Evolutionary conservation across 352 stramenopile genomes (phyloP).

Genomic region (Blastocystis sp.): DNA sequence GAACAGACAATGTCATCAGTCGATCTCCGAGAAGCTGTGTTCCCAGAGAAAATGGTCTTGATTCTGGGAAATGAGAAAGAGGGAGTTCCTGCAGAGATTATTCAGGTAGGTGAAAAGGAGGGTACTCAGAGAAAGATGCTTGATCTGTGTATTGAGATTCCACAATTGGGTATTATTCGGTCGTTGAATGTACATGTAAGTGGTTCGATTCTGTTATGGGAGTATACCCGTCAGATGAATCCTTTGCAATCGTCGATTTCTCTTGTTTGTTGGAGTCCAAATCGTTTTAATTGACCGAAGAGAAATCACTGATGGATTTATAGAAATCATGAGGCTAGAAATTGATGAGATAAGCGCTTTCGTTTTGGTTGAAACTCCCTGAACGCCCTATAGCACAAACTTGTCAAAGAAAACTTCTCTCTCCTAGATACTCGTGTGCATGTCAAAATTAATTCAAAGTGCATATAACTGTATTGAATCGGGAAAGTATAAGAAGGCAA

Average conservation of each 20-base stretch:
- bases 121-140: slow-evolving; percentile 64
- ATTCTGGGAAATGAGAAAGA: slow-evolving; percentile 79
- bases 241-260: not conserved
- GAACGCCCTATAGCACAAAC: too few species aligned
- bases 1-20: slow-evolving; percentile 76
- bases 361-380: too few species aligned
- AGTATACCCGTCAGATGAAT: slow-evolving; percentile 66
- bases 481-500: slow-evolving; percentile 36
- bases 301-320: not conserved
- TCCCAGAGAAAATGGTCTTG: slow-evolving; percentile 76
- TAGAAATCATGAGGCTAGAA: not conserved
- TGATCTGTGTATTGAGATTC: slow-evolving; percentile 79
- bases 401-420: too few species aligned
- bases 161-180: slow-evolving; percentile 78
- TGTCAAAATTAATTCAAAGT: slow-evolving; percentile 57
- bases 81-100: slow-evolving; percentile 75
- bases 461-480: slow-evolving; percentile 30
- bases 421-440: not conserved
- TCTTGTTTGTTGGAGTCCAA: slow-evolving; percentile 22
- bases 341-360: too few species aligned
- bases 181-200: slow-evolving; percentile 81
- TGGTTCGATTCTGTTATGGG: slow-evolving; percentile 76
- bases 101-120: slow-evolving; percentile 67
- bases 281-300: not conserved
- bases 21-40: slow-evolving; percentile 70